phyloP scores from a whole-genome alignment of 2,329 filamentous ascomycete genomes.

The Aspergillus awamori region DNA sequence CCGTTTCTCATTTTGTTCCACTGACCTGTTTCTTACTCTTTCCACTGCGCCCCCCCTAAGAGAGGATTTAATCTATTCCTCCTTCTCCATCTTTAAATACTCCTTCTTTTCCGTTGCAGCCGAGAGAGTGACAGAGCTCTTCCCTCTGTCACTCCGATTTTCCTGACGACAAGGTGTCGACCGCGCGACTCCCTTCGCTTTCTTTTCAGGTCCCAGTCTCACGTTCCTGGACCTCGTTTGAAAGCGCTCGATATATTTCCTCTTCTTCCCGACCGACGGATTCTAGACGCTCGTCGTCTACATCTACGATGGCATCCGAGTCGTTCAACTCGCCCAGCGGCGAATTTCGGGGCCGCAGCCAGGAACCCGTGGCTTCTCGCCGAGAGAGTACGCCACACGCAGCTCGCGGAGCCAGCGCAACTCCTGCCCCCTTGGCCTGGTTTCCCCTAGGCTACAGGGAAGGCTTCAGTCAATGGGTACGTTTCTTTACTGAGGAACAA shows the following conservation, averaged over 20 bases:
- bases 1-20: constrained; percentile 12
- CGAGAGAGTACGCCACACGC: constrained; percentile 34
- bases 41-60: constrained; percentile 9
- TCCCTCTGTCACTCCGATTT: constrained; percentile 26
- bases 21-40: constrained; percentile 9
- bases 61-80: not conserved
- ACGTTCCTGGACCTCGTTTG: constrained; percentile 30
- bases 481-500: constrained; percentile 35
- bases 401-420: constrained; percentile 34
- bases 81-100: constrained; percentile 4
- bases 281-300: constrained; percentile 27
- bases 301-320: constrained; percentile 41
- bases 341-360: constrained; percentile 29
- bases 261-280: constrained; percentile 18
- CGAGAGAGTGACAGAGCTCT: constrained; percentile 28
- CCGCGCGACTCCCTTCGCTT: constrained; percentile 25
- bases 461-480: constrained; percentile 86
- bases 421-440: constrained; percentile 47
- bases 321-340: constrained; percentile 37
- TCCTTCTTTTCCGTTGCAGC: not conserved
- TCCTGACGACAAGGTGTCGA: constrained; percentile 33
- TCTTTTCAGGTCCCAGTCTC: constrained; percentile 24
- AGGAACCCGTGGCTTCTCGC: constrained; percentile 21
- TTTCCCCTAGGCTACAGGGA: constrained; percentile 93
- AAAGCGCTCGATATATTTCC: constrained; percentile 18